Evolutionary conservation across 2,329 filamentous ascomycete genomes (phyloP), one percentile per base, ranked within the genome.

Genomic region (Fusarium cyanostomum): DNA sequence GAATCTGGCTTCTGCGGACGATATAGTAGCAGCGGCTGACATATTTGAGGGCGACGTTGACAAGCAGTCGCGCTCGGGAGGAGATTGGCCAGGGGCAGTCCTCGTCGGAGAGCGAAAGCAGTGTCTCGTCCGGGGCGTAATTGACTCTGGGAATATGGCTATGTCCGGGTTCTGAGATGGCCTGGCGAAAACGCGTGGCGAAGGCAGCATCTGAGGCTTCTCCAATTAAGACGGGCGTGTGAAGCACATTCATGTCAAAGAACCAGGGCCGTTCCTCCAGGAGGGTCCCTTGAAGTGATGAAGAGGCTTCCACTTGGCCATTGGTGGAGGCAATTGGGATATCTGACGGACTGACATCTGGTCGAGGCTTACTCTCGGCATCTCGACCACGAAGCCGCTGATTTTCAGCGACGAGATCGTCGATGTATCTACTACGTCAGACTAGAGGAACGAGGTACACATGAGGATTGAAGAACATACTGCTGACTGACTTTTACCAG

Each of bases 1-100:
- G 56, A 5, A 81, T 74, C 7, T 72, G 70, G 18, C 75, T 80
- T 41, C 70, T 73, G 1, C 77, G 74, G 1, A 81, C 74, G 8
- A 81, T 74, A 46, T 82, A 79, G 52, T 78, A 82, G n/a, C 69
- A 73, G 12, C 73, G 71, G 21, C 74, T 77, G 2, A 80, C 72
- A 33, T 78, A 78, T 27, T 75, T 75, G 15, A 82, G 49, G 1
- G 80, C 78, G 5, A 78, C 78, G 28, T 79, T 76, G 7, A 73
- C 60, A 3, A 73, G 56, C 5, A 72, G 27, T 1, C 69, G 59
- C 4, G 68, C 71, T 13, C 66, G 71, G 1, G 77, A 73, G 0
- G 75, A 73, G 11, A 73, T 75, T 0, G 80, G 80, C 77, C 77
- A 80, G 4, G 72, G 69, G 5, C 73, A 73, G 5, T 75, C 71